Base-by-base conservation (phyloP, 208 protist genomes). In the Trypanosoma platydactyli region DNA sequence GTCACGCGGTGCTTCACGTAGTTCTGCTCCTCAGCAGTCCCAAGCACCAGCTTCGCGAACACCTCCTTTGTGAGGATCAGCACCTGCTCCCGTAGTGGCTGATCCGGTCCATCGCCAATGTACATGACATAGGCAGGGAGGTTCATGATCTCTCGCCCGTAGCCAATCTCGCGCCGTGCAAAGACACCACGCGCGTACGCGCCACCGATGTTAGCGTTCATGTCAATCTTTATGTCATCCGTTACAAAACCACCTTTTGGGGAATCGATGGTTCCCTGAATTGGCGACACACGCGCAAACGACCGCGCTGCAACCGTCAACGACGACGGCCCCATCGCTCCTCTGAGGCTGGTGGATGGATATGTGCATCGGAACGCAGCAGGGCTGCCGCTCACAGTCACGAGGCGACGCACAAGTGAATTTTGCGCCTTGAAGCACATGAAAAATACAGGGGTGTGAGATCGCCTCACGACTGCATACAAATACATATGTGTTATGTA, bases 111-210 rank as follows among this genome's bases (percentile, higher is more conserved):
- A 13, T 90, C 88, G n/a, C 77, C 65, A 68, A 94, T 88, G 73
- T 90, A 88, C 82, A 91, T 90, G 61, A 61, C 76, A 49, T 80
- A 91, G 12, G 88, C 84, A 4, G 88, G 88, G 44, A 94, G 38
- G 38, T 87, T 91, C 84, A 94, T 89, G 7, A 94, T 63, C 64
- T 91, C 84, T 16, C 84, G 82, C 3, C 84, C 88, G 61, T 87
- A 94, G 24, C 82, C 76, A 22, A 94, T 91, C 53, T 91, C 88
- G 5, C 84, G 80, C 3, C 68, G 69, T 16, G 88, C 82, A 65
- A 86, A 94, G 29, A 94, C 79, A 25, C 84, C 85, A 51, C 88
- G 84, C 11, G 84, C 82, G 52, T 78, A 91, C 33, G 81, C 77
- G 40, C 88, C 88, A 52, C 88, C 88, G 54, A 88, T 79, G 49